Conservation (phyloP, 805 yeast genomes). For the Candida glaebosa region DNA sequence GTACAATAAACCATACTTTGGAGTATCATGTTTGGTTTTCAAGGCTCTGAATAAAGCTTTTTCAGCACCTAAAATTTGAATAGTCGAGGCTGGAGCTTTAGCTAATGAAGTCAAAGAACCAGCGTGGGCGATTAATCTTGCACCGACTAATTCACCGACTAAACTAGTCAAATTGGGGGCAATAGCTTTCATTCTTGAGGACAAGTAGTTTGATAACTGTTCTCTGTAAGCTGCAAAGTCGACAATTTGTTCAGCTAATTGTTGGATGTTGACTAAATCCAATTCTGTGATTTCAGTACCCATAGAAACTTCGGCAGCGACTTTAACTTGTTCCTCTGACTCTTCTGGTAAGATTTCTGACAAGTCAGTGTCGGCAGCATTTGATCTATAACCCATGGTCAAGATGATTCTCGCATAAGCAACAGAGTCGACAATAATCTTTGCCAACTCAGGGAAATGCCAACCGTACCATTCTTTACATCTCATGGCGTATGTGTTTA, state of each 20-base stretch:
- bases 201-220: slow-evolving; percentile 85
- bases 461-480: slow-evolving; percentile 99
- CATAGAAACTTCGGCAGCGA: slow-evolving; percentile 98
- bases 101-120: slow-evolving; percentile 93
- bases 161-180: slow-evolving; percentile 96
- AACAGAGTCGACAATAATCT: slow-evolving; percentile 91
- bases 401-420: slow-evolving; percentile 94
- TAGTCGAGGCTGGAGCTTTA: slow-evolving; percentile 97
- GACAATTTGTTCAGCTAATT: slow-evolving; percentile 93
- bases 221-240: slow-evolving; percentile 96
- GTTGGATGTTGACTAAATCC: slow-evolving; percentile 83
- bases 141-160: slow-evolving; percentile 98
- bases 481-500: slow-evolving; percentile 98
- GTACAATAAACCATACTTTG: slow-evolving; percentile 95
- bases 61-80: slow-evolving; percentile 98
- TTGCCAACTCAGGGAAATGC: slow-evolving; percentile 99
- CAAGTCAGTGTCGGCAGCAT: slow-evolving; percentile 85
- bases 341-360: slow-evolving; percentile 46
- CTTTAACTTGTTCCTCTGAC: slow-evolving; percentile 61
- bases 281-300: slow-evolving; percentile 96
- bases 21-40: slow-evolving; percentile 97
- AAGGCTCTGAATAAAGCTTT: slow-evolving; percentile 98
- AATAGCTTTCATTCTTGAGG: slow-evolving; percentile 96
- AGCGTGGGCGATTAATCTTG: slow-evolving; percentile 95
- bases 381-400: slow-evolving; percentile 91